Percentiles rank a stretch among this genome's conserved stretches.
Evolutionary conservation across 352 stramenopile genomes (phyloP).

Genomic region (Poterioochromonas sp.): DNA sequence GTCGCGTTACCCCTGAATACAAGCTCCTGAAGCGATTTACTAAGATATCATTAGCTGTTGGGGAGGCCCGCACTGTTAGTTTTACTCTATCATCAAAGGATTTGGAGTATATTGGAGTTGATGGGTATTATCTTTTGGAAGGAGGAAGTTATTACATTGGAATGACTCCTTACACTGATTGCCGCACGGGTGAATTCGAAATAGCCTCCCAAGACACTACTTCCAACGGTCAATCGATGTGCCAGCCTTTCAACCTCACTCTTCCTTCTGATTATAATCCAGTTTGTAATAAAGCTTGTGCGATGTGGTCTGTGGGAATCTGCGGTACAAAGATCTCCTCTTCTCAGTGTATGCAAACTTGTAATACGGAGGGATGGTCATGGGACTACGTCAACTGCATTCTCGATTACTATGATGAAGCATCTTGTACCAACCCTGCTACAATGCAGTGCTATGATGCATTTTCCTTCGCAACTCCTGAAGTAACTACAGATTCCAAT

Average conservation of each 20-base stretch:
- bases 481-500: too few species aligned
- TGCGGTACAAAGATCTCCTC: not conserved
- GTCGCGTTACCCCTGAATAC: constrained; percentile 56
- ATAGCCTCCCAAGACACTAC: not conserved
- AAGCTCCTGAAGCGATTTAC: constrained; percentile 67
- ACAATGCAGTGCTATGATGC: constrained; percentile 18
- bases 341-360: not conserved
- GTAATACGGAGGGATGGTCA: constrained; percentile 1
- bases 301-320: constrained; percentile 11
- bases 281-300: constrained; percentile 27
- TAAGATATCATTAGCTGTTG: constrained; percentile 56
- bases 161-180: constrained; percentile 61
- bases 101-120: constrained; percentile 41
- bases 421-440: not conserved
- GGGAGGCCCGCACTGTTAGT: constrained; percentile 38
- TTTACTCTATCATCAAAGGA: constrained; percentile 24
- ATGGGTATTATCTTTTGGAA: constrained; percentile 51
- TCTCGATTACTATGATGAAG: not conserved
- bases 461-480: too few species aligned
- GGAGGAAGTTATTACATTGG: constrained; percentile 58
- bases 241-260: constrained; percentile 19
- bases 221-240: not conserved
- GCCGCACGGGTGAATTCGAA: constrained; percentile 45
- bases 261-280: constrained; percentile 22
- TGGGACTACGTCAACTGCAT: constrained; percentile 33